Evolutionary conservation across 306 rosid species (phyloP), one percentile per base, ranked within the genome.

Genomic region (Ochetophila trinervis): DNA sequence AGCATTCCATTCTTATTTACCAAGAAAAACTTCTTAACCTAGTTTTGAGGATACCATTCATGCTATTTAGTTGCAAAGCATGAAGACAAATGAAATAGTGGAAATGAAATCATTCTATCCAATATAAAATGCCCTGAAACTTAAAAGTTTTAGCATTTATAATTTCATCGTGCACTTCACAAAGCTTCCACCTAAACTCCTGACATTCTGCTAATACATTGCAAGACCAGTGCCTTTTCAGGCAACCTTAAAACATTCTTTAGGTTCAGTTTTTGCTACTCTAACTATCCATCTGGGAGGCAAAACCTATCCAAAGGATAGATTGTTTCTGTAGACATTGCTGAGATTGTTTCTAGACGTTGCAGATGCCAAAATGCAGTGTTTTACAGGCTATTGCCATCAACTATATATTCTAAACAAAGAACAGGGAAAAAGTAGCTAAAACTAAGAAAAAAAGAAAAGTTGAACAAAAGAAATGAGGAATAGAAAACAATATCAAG

Each of bases 401-500:
- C 21, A 50, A 59, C 51, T 21, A 32, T 16, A 4, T 50, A 13
- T 24, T 17, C 17, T 17, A 65, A 57, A 37, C 69, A 14, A 58
- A 11, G 10, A 60, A 60, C 17, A 57, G 0, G 27, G 42, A 24
- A 65, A n/a, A 37, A 21, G 15, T 15, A 27, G 6, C 21, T 32
- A 15, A 42, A 44, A 18, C 15, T 65, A 73, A 47, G 60, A 56
- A 51, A 63, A 19, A 49, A 49, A 44, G 12, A 12, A 8, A 40
- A 8, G 44, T 1, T 3, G 6, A 19, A 15, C 17, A 16, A 50
- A 50, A 5, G 21, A 16, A 47, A 47, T 47, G 54, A 5, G 17
- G 11, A 16, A 5, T 16, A 21, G 21, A 19, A 50, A 50, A 8
- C 11, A 50, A 50, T 32, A 22, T 14, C 44, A 54, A 27, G 10